Conservation (phyloP, 495 filamentous ascomycete species). For the Clohesyomyces aquaticus region DNA sequence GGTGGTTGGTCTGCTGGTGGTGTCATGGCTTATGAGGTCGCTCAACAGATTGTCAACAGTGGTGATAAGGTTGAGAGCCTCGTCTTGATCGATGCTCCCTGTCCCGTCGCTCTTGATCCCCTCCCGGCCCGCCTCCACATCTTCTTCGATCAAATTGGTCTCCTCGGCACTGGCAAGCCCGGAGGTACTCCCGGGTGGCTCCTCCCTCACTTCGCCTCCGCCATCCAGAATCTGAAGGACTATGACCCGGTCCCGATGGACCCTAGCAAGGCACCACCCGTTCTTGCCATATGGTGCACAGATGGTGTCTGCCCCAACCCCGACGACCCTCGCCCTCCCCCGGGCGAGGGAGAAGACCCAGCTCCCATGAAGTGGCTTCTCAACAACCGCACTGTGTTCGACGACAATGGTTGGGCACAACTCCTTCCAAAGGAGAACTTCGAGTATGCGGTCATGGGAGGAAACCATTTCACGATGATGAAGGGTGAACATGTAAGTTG, state of each 20-base stretch:
- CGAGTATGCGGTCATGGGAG: constrained; percentile 61
- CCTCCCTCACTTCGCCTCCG: constrained; percentile 79
- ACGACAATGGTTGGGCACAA: constrained; percentile 79
- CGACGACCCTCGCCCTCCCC: constrained; percentile 61
- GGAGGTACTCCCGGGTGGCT: constrained; percentile 75
- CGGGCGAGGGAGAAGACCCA: constrained; percentile 58
- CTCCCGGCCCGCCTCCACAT: constrained; percentile 74
- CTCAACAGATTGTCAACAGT: constrained; percentile 67
- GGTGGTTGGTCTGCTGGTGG: constrained; percentile 87
- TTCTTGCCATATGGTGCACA: constrained; percentile 75
- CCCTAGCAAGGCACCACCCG: constrained; percentile 60
- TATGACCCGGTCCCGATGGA: constrained; percentile 66
- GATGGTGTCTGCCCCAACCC: constrained; percentile 78
- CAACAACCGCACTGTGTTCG: constrained; percentile 76
- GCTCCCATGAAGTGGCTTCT: constrained; percentile 79
- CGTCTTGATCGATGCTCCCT: constrained; percentile 82
- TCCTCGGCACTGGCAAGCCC: constrained; percentile 71
- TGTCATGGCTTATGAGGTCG: constrained; percentile 84
- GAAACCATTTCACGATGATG: constrained; percentile 78
- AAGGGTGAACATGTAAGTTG: constrained; percentile 58
- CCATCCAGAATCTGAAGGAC: constrained; percentile 72
- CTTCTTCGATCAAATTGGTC: constrained; percentile 78
- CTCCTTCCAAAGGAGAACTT: constrained; percentile 69
- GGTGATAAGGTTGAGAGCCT: constrained; percentile 74
- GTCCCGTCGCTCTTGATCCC: constrained; percentile 74